A percentile compares a stretch with the other conserved stretches of the same genome.
These are phyloP conservation scores for Phytophthora cactorum DNA, from an alignment of 352 stramenopile species.

Conservation along the genomic window DNA sequence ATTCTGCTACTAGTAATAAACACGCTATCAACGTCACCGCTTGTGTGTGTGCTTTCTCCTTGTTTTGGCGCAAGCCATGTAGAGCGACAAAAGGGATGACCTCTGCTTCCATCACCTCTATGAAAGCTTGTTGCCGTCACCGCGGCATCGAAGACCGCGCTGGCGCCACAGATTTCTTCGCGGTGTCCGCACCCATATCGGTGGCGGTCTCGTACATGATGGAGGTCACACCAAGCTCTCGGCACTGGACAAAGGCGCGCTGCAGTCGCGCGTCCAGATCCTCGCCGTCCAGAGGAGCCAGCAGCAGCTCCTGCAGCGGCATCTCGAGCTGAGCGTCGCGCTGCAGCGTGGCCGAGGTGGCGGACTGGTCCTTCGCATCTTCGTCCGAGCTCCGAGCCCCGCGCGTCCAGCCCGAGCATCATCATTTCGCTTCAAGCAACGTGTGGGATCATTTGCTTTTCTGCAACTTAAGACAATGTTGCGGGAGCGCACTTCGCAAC, in stretches of 20 bases:
- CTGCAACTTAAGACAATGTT: no score
- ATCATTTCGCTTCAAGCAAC: not conserved
- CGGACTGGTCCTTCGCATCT: not conserved
- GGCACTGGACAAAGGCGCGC: slow-evolving; percentile 36
- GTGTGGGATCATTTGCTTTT: slow-evolving; percentile 5
- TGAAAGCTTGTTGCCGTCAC: no score
- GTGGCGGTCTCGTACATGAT: slow-evolving; percentile 20
- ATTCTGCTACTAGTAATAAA: no score
- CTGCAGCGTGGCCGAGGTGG: slow-evolving; percentile 9
- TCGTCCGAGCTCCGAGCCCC: not conserved
- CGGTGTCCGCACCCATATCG: slow-evolving; percentile 6
- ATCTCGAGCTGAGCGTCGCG: slow-evolving; percentile 34
- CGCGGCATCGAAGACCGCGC: no score
- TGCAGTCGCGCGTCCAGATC: slow-evolving; percentile 45
- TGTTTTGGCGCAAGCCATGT: no score
- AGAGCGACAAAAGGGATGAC: no score
- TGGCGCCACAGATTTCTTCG: no score
- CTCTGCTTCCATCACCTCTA: no score
- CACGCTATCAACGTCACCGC: no score
- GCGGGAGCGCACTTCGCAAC: no score
- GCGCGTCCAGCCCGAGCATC: slow-evolving; percentile 1
- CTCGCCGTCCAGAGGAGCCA: slow-evolving; percentile 23
- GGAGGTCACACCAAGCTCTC: slow-evolving; percentile 33
- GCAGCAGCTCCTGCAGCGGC: slow-evolving; percentile 35
- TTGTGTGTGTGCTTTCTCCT: no score